A percentile compares a stretch with the other conserved stretches of the same genome.
phyloP scores from a whole-genome alignment of 441 rosid species.

The Erodium moschatum region DNA sequence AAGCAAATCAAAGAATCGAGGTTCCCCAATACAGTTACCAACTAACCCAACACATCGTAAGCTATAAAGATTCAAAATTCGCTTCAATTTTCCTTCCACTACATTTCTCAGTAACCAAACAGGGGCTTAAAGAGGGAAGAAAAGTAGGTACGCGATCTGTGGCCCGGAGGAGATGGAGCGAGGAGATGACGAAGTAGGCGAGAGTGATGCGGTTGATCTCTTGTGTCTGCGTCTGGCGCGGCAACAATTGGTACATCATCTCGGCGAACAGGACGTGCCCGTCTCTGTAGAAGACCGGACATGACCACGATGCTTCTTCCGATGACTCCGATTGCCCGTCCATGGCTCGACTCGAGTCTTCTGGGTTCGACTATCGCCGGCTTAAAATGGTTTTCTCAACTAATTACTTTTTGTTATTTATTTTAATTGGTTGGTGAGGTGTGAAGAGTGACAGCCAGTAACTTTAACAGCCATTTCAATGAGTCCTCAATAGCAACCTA shows the following conservation, averaged over 20 bases:
- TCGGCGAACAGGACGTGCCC: conserved; percentile 50
- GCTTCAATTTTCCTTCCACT: neutral
- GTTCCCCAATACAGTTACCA: neutral
- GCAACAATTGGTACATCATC: conserved; percentile 79
- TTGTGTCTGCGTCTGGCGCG: conserved; percentile 58
- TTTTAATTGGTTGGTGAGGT: neutral
- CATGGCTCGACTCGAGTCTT: conserved; percentile 5
- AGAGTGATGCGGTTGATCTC: conserved; percentile 89
- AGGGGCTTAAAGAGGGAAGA: neutral
- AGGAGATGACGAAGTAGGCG: conserved; percentile 74
- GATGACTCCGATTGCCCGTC: conserved; percentile 7
- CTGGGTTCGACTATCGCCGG: neutral
- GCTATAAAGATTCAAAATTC: neutral
- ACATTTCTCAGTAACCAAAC: conserved; percentile 7
- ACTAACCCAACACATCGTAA: neutral
- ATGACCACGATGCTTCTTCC: conserved; percentile 16
- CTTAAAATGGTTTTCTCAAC: neutral
- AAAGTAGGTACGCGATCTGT: conserved; percentile 39
- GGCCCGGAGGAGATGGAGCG: conserved; percentile 65
- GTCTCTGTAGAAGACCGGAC: conserved; percentile 43
- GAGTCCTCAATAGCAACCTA: neutral
- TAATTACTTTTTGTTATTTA: neutral
- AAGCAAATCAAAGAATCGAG: neutral
- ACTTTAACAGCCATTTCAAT: neutral
- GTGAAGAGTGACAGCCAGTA: neutral